Evolutionary conservation across 2,329 filamentous ascomycete genomes (phyloP), one percentile per base, ranked within the genome.

Genomic region (Pseudogymnoascus sp.): DNA sequence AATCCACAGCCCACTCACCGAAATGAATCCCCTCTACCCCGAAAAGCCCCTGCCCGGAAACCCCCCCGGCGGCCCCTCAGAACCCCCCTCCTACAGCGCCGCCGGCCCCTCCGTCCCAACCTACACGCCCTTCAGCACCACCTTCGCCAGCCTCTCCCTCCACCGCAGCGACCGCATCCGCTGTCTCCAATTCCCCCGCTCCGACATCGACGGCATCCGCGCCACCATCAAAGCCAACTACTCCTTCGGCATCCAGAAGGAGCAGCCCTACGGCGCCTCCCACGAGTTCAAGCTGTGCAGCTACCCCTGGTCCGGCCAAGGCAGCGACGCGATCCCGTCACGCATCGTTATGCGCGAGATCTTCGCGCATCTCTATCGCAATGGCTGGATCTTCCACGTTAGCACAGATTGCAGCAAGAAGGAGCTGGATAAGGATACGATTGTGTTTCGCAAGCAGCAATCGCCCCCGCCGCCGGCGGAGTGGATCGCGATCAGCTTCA

Each of bases 401-500:
- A 69, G 67, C 16, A 72, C 74, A 2, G 73, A 75, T 63, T 63
- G 73, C 2, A 72, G 67, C 62, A 74, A 72, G 62, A 72, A 68
- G 20, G 50, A 61, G 28, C 39, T 30, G 4, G 71, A 73, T 61
- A 73, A 71, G 63, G 73, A 76, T 61, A 72, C 73, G 0, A 62
- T 77, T 12, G 60, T 76, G 16, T 75, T 77, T 61, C 65, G 74
- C 2, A 66, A 72, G 32, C 74, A 76, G 60, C 64, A 66, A 14
- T 68, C 68, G 1, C 63, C 70, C 0, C 75, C 74, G 0, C 70
- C 71, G 7, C 65, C 63, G 6, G 72, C 71, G 58, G 72, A 74
- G 12, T 76, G 74, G 73, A 71, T 72, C 12, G 64, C 68, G 38
- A 71, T 77, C 30, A 70, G 68, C 2, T 77, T 76, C 63, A 69